A percentile compares a stretch with the other conserved stretches of the same genome.
phyloP scores from a whole-genome alignment of 192 early-diverging fungal species.

The Funneliformis geosporum region DNA sequence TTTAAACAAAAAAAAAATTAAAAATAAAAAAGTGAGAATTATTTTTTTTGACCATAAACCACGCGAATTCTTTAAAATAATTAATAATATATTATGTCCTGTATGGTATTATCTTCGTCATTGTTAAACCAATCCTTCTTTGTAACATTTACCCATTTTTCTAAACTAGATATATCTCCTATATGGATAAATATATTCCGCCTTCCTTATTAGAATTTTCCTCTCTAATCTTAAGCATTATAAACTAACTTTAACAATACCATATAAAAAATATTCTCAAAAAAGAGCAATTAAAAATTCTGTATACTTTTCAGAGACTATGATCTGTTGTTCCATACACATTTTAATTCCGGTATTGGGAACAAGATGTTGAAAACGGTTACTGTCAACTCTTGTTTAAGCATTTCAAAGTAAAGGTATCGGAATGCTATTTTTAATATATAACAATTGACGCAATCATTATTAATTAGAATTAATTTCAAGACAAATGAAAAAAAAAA shows the following conservation, averaged over 20 bases:
- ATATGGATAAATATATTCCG: no score
- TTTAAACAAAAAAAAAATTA: background rate
- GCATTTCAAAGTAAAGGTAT: conserved; percentile 84
- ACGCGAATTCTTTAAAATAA: background rate
- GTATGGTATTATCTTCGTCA: conserved; percentile 82
- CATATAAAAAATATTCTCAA: conserved; percentile 79
- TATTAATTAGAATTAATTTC: background rate
- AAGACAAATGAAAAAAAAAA: background rate
- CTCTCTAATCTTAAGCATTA: conserved; percentile 55
- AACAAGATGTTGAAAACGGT: conserved; percentile 90
- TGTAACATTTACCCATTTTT: conserved; percentile 58
- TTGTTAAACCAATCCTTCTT: conserved; percentile 76
- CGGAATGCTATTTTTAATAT: conserved; percentile 51
- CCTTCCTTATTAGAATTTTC: conserved; percentile 72
- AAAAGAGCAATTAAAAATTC: conserved; percentile 95
- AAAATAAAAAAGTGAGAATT: no score
- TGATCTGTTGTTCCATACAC: conserved; percentile 99
- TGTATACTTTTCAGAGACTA: conserved; percentile 67
- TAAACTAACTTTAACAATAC: conserved; percentile 93
- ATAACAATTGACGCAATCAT: conserved; percentile 85
- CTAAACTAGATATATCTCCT: no score
- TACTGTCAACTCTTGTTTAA: conserved; percentile 94
- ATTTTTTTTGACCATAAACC: background rate
- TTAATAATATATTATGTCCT: conserved; percentile 36
- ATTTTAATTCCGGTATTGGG: conserved; percentile 77